Evolutionary conservation across 306 rosid genomes (phyloP), one percentile per base, ranked within the genome.

Genomic region (Medicago arabica): DNA sequence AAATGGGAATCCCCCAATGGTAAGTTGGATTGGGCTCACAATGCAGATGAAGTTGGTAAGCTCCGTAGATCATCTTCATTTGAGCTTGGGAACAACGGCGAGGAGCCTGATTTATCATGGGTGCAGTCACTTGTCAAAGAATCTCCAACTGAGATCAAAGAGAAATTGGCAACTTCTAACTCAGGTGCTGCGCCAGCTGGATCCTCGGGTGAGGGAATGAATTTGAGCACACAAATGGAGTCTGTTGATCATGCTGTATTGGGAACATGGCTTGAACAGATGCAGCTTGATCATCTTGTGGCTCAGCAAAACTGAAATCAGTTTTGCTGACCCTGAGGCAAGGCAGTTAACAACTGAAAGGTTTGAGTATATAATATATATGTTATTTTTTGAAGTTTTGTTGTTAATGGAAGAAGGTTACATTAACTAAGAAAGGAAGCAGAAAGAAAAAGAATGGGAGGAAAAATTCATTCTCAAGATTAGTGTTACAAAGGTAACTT

Each of bases 91-190:
- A 87, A 85, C 87, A 91, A 89, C 39, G 96, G 93, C 1, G 98
- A 93, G 86, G 98, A 93, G 80, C 97, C 98, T 1, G 97, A 93
- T 84, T 81, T 93, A 19, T 93, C 98, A 7, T 93, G 98, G 98
- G 97, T 93, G 80, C 98, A 93, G 64, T 93, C 97, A 21, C 98
- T 93, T 16, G 98, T 93, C 61, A 91, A 89, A 77, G 97, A 93
- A 80, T 88, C 97, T 83, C 96, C 97, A 39, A 88, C 89, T 8
- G 98, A 93, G 53, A 73, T 82, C 49, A 93, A 88, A 81, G 98
- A 88, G 53, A 89, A 80, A 78, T 71, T 81, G 65, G 74, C 82
- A 61, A 75, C 80, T 15, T 64, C 82, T 4, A 78, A 64, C 55
- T 65, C 93, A 4, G 75, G 75, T 74, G 87, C 34, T 66, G 65